phyloP scores from a whole-genome alignment of 78 protist species.

The Guillardia theta region DNA sequence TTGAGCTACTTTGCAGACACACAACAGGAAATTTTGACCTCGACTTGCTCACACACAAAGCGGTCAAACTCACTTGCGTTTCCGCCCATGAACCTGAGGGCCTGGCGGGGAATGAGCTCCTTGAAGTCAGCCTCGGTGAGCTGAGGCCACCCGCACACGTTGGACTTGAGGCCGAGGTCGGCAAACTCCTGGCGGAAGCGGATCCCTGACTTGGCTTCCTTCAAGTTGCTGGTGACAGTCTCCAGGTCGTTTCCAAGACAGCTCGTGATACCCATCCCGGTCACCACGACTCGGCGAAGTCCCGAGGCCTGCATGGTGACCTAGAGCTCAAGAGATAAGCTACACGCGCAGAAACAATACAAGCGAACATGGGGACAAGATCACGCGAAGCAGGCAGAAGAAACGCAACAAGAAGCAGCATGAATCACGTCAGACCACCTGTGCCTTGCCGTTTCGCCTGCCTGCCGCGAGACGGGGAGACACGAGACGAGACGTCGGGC shows the following conservation, averaged over 20 bases:
- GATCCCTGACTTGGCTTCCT: conserved; percentile 37
- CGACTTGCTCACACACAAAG: no score
- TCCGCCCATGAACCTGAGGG: conserved; percentile 15
- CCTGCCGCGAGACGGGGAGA: no score
- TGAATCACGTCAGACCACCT: no score
- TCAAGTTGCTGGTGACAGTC: not conserved
- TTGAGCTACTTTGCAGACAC: no score
- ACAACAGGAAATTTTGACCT: no score
- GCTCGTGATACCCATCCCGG: conserved; percentile 45
- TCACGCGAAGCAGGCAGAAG: no score
- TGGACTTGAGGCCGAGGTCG: conserved; percentile 43
- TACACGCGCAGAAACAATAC: no score
- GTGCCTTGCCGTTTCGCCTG: no score
- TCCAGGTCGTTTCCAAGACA: conserved; percentile 49
- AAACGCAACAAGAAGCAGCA: no score
- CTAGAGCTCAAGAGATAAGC: not conserved
- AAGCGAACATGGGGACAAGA: no score
- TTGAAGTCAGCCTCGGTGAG: not conserved
- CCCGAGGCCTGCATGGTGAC: not conserved
- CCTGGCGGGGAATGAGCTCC: conserved; percentile 19
- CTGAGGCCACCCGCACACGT: conserved; percentile 41
- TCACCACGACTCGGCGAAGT: conserved; percentile 24
- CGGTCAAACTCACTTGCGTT: not conserved
- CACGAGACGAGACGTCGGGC: no score
- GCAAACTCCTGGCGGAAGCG: not conserved